A percentile compares a stretch with the other conserved stretches of the same genome.
Conservation (phyloP, 345 rosid species). For the Mangifera indica region DNA sequence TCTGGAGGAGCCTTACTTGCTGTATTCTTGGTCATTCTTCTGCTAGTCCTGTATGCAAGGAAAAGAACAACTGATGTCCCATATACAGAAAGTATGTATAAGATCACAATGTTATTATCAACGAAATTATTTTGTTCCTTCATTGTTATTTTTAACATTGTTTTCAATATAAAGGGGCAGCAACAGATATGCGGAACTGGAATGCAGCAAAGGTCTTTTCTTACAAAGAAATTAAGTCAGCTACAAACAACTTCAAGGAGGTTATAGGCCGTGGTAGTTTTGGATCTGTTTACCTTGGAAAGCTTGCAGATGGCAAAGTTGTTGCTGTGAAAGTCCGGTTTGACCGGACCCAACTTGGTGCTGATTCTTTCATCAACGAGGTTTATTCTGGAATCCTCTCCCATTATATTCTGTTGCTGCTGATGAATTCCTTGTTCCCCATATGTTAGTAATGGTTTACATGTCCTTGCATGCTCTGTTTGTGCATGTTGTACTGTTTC, state of each 20-base stretch:
- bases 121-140: slow-evolving; percentile 1
- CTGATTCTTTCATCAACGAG: slow-evolving; percentile 93
- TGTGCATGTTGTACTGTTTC: neutral
- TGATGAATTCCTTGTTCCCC: too few species aligned
- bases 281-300: slow-evolving; percentile 85
- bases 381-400: slow-evolving; percentile 33
- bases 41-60: slow-evolving; percentile 38
- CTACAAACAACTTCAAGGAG: slow-evolving; percentile 76
- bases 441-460: too few species aligned
- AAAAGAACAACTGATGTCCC: slow-evolving; percentile 43
- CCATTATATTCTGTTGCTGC: neutral
- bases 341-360: slow-evolving; percentile 81
- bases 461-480: too few species aligned
- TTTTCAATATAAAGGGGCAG: slow-evolving; percentile 41
- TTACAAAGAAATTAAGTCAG: slow-evolving; percentile 75
- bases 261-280: slow-evolving; percentile 89
- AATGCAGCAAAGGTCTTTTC: slow-evolving; percentile 73
- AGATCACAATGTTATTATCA: slow-evolving; percentile 7
- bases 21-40: slow-evolving; percentile 37
- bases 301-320: slow-evolving; percentile 67
- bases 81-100: slow-evolving; percentile 46
- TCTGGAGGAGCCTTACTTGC: slow-evolving; percentile 58
- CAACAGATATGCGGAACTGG: slow-evolving; percentile 71
- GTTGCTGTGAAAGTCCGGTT: slow-evolving; percentile 91
- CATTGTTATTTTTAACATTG: slow-evolving; percentile 12